These are phyloP conservation scores for Amaranthus palmeri DNA, from an alignment of 148 eudicot genomes.

Conservation along the genomic window DNA sequence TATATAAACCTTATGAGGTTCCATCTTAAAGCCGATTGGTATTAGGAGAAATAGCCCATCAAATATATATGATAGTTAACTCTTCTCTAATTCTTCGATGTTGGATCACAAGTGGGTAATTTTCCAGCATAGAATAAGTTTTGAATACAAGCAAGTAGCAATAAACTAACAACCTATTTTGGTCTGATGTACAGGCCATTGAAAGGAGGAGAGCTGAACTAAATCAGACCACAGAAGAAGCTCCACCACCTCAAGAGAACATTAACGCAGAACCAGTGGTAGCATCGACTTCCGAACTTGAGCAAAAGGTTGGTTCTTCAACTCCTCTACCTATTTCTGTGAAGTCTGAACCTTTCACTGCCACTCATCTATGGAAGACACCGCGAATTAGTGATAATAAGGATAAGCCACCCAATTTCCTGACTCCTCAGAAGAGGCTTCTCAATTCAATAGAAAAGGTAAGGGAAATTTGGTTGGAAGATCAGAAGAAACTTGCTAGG, in stretches of 20 bases:
- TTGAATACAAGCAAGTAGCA: too few relatives aligned
- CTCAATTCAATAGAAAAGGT: conserved; percentile 70
- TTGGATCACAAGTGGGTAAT: too few relatives aligned
- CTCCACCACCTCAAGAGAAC: conserved; percentile 11
- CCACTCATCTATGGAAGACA: conserved; percentile 39
- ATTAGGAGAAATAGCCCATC: too few relatives aligned
- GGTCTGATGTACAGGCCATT: conserved; percentile 44
- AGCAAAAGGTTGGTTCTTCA: conserved; percentile 31
- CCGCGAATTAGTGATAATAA: conserved; percentile 31
- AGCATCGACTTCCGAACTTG: conserved; percentile 37
- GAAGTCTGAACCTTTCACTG: conserved; percentile 27
- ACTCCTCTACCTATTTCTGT: conserved; percentile 36
- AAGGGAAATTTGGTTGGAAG: conserved; percentile 64
- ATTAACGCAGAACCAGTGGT: conserved; percentile 1
- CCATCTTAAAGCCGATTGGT: too few relatives aligned
- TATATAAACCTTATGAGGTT: too few relatives aligned
- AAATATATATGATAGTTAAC: too few relatives aligned
- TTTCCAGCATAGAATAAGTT: too few relatives aligned
- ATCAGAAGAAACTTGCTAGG: conserved; percentile 44
- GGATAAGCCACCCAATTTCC: conserved; percentile 27
- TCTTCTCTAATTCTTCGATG: too few relatives aligned
- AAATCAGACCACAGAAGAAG: conserved; percentile 13
- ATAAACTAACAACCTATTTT: neutral
- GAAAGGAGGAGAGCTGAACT: conserved; percentile 56
- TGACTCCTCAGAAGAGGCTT: conserved; percentile 35